phyloP scores from a whole-genome alignment of 495 filamentous ascomycete genomes.

The Staphylotrichum tortipilum region DNA sequence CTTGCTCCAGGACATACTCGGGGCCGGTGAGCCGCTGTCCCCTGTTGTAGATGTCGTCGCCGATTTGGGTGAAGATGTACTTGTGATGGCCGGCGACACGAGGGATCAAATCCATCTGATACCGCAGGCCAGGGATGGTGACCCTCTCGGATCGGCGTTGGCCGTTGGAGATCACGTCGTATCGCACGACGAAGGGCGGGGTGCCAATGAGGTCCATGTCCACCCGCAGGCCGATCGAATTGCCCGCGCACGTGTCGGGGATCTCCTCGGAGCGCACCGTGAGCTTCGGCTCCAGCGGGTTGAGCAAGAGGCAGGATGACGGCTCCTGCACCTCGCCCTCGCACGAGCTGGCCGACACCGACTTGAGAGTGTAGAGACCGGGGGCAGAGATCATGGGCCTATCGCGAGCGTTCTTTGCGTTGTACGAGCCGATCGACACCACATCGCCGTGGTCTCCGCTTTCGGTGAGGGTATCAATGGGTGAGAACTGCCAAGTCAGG shows the following conservation, averaged over 20 bases:
- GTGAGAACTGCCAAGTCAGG: conserved; percentile 62
- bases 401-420: conserved; percentile 41
- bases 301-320: conserved; percentile 78
- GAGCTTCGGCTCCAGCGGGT: conserved; percentile 80
- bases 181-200: conserved; percentile 73
- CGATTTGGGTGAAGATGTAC: conserved; percentile 73
- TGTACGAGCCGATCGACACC: conserved; percentile 44
- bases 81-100: conserved; percentile 71
- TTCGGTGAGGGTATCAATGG: conserved; percentile 51
- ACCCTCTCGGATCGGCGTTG: conserved; percentile 22
- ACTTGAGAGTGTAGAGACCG: conserved; percentile 75
- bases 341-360: conserved; percentile 70
- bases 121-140: conserved; percentile 56
- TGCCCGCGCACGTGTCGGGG: conserved; percentile 87
- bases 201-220: conserved; percentile 83
- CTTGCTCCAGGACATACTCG: conserved; percentile 63
- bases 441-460: conserved; percentile 54
- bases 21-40: conserved; percentile 44
- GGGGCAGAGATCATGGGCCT: conserved; percentile 57
- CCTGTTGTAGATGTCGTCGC: conserved; percentile 74
- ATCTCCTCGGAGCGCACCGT: conserved; percentile 66
- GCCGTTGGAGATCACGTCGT: conserved; percentile 57
- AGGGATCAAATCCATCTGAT: conserved; percentile 79
- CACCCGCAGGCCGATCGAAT: conserved; percentile 79
- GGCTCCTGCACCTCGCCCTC: conserved; percentile 84